phyloP scores from a whole-genome alignment of 2,329 filamentous ascomycete genomes.

The Didymella keratinophila region DNA sequence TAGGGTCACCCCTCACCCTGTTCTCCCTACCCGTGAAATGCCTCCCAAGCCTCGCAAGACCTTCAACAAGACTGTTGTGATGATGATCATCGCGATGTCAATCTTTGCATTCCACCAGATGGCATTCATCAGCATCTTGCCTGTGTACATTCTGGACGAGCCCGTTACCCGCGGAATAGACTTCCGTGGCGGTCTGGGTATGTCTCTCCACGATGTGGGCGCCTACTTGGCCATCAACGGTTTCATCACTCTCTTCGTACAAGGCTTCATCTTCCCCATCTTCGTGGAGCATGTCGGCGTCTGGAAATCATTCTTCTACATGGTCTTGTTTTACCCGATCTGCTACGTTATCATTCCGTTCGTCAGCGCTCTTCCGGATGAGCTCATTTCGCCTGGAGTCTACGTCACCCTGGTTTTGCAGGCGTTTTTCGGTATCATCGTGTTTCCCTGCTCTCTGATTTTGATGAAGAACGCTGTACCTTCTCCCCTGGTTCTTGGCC shows the following conservation, averaged over 20 bases:
- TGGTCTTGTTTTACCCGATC: constrained; percentile 70
- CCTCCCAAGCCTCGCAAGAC: constrained; percentile 43
- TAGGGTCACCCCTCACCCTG: constrained; percentile 37
- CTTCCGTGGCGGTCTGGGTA: constrained; percentile 68
- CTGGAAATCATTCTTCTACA: constrained; percentile 71
- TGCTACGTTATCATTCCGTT: constrained; percentile 75
- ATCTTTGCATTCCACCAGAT: constrained; percentile 91
- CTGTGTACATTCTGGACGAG: constrained; percentile 88
- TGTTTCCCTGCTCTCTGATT: constrained; percentile 73
- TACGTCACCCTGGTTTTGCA: constrained; percentile 70
- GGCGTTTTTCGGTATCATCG: constrained; percentile 72
- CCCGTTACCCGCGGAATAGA: constrained; percentile 50
- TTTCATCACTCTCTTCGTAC: constrained; percentile 74
- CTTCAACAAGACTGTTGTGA: constrained; percentile 72
- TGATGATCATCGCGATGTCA: constrained; percentile 80
- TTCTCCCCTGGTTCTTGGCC: constrained; percentile 67
- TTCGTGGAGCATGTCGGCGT: constrained; percentile 70
- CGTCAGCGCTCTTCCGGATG: constrained; percentile 64
- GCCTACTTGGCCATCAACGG: constrained; percentile 74
- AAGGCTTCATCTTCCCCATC: constrained; percentile 74
- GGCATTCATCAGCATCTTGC: constrained; percentile 89
- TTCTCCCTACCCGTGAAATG: constrained; percentile 32
- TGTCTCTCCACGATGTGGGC: constrained; percentile 71
- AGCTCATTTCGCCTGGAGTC: constrained; percentile 65
- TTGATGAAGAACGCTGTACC: constrained; percentile 78